phyloP scores from a whole-genome alignment of 257 asterid species.

The Penstemon barbatus region DNA sequence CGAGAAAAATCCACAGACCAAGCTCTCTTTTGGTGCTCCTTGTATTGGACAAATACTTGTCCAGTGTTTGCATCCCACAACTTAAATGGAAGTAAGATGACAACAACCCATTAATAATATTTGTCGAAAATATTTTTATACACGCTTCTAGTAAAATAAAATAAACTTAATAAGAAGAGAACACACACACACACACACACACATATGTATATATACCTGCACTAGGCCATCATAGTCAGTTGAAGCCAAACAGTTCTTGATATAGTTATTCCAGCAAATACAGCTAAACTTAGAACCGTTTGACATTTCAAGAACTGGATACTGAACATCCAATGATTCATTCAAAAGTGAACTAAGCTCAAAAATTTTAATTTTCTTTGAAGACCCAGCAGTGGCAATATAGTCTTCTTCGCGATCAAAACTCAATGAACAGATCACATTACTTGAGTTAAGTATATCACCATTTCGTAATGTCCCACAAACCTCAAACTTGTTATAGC shows the following conservation, averaged over 20 bases:
- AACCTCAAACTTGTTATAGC: slow-evolving; percentile 64
- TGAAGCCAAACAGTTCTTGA: slow-evolving; percentile 89
- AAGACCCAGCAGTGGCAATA: slow-evolving; percentile 90
- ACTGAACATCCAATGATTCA: slow-evolving; percentile 83
- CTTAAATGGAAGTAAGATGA: slow-evolving; percentile 37
- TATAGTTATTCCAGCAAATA: slow-evolving; percentile 89
- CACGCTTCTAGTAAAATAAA: too few relatives aligned
- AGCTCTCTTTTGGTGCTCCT: slow-evolving; percentile 82
- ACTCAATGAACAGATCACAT: slow-evolving; percentile 91
- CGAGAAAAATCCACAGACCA: slow-evolving; percentile 97
- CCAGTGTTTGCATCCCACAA: slow-evolving; percentile 96
- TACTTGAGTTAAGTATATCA: slow-evolving; percentile 70
- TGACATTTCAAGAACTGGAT: slow-evolving; percentile 82
- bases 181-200: too few relatives aligned
- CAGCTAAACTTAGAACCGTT: slow-evolving; percentile 83
- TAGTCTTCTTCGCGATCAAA: slow-evolving; percentile 94
- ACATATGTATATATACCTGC: slow-evolving; percentile 33
- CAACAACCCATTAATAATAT: too few relatives aligned
- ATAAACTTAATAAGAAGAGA: too few relatives aligned
- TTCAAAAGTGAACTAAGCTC: slow-evolving; percentile 69
- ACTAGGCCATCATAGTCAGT: slow-evolving; percentile 91
- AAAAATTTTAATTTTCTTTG: slow-evolving; percentile 85
- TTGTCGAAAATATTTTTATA: too few relatives aligned
- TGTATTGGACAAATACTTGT: slow-evolving; percentile 55
- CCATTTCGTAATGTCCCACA: slow-evolving; percentile 73